A percentile compares a stretch with the other conserved stretches of the same genome.
These are phyloP conservation scores for Geotrichum carabidarum DNA, from an alignment of 1,139 yeast genomes.

Conservation along the genomic window DNA sequence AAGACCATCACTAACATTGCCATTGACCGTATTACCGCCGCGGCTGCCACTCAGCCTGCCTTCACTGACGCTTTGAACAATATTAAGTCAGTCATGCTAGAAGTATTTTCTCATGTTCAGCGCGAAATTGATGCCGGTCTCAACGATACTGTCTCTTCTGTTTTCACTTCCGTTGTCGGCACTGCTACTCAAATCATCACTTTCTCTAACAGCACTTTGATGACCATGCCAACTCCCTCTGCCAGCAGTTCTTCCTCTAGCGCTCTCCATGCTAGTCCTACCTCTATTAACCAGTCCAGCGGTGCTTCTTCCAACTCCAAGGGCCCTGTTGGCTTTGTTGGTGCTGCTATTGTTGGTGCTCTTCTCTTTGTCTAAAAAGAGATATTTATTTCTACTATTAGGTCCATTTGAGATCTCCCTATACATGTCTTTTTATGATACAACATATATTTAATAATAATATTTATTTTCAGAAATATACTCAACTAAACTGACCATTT, in stretches of 20 bases:
- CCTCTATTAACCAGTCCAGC: neutral
- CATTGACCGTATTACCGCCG: no score
- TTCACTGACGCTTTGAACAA: constrained; percentile 11
- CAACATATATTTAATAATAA: no score
- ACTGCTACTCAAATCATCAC: constrained; percentile 1
- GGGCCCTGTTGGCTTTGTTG: constrained; percentile 5
- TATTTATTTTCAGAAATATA: no score
- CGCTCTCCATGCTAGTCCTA: constrained; percentile 30
- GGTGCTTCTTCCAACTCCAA: constrained; percentile 3
- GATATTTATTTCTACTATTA: no score
- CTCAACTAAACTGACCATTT: no score
- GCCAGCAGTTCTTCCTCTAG: neutral
- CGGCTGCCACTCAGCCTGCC: constrained; percentile 14
- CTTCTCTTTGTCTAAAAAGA: neutral
- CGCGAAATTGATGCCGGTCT: constrained; percentile 20
- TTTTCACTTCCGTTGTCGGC: constrained; percentile 12
- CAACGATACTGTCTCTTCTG: constrained; percentile 18
- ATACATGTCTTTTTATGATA: no score
- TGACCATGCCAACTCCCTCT: constrained; percentile 13
- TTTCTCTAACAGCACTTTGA: neutral
- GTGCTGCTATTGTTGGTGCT: neutral
- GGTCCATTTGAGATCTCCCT: no score
- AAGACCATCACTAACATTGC: neutral
- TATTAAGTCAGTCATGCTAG: constrained; percentile 12
- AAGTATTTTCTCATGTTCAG: neutral